Evolutionary conservation across 2,329 filamentous ascomycete species (phyloP), one percentile per base, ranked within the genome.

Genomic region (Coleophoma crateriformis): DNA sequence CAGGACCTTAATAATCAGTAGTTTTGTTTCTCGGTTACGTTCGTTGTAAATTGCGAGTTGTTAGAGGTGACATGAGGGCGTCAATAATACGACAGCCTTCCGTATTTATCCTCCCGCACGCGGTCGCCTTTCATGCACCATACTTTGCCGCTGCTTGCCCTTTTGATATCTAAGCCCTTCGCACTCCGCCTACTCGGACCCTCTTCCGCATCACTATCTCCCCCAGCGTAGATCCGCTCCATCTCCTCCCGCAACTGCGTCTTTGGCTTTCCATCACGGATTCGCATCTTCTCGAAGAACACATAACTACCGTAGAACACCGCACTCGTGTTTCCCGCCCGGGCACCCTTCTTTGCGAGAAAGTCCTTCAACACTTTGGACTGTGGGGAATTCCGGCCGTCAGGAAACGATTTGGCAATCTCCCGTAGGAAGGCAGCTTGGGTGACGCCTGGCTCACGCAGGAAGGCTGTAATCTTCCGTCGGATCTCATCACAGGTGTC

Each of bases 401-500:
- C 61, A 4, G 62, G 54, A 47, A 70, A 72, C 15, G 70, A 68
- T 41, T 70, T 72, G 33, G 67, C 67, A 20, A 81, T 66, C 41
- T 74, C 69, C 34, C 77, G 72, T 22, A 72, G 66, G 59, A 84
- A 78, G 11, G 65, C 67, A 0, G 78, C 74, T 58, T 79, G 72
- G 0, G 74, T 80, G 46, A 79, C 66, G 40, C 67, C 67, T 0
- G 71, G 67, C 43, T 72, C 67, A n/a, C 64, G 60, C 10, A 83
- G 66, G 51, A 77, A 65, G 1, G 71, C 70, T 22, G 68, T 68
- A 57, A 83, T 81, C 67, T 83, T 82, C 60, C 68, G 72, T 43
- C 80, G 74, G 13, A 83, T 61, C 46, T 78, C 76, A 54, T 82
- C 74, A 63, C 79, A 83, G 5, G 74, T 77, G 53, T 83, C 78